A percentile compares a stretch with the other conserved stretches of the same genome.
These are phyloP conservation scores for Craspedostauros australis DNA, from an alignment of 108 stramenopile species.

Conservation along the genomic window DNA sequence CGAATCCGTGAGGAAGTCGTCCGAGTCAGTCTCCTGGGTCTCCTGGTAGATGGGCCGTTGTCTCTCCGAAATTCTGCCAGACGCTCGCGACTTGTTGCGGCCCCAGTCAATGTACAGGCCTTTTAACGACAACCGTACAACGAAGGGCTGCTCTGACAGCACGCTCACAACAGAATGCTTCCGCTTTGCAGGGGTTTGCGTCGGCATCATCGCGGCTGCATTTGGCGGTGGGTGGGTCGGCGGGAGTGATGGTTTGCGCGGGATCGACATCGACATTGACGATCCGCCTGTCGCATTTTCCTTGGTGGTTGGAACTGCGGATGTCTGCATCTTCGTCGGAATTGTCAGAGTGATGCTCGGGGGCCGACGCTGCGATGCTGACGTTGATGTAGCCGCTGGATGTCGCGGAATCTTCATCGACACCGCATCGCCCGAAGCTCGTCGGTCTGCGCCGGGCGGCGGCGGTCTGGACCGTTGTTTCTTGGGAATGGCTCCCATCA, in stretches of 20 bases:
- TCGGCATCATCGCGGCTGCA: background rate
- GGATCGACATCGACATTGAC: conserved; percentile 3
- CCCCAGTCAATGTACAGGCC: background rate
- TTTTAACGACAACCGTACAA: conserved; percentile 8
- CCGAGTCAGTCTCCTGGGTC: conserved; percentile 49
- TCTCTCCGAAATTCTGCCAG: background rate
- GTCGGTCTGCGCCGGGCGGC: no score
- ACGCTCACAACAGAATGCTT: conserved; percentile 1
- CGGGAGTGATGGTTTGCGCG: conserved; percentile 1
- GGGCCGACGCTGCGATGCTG: background rate
- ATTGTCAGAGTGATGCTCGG: conserved; percentile 1
- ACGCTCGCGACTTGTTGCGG: background rate
- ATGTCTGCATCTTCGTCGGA: background rate
- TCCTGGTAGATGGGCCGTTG: conserved; percentile 45
- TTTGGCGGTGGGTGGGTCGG: background rate
- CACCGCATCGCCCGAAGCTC: no score
- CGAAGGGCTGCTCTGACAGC: conserved; percentile 25
- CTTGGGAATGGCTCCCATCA: conserved; percentile 15
- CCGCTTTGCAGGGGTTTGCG: background rate
- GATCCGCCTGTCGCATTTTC: background rate
- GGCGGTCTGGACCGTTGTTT: background rate
- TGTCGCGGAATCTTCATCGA: no score
- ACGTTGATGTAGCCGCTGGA: no score
- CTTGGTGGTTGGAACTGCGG: background rate
- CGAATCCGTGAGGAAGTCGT: conserved; percentile 27